A percentile compares a stretch with the other conserved stretches of the same genome.
phyloP scores from a whole-genome alignment of 2,329 filamentous ascomycete genomes.

The Pseudocercospora fuligena region DNA sequence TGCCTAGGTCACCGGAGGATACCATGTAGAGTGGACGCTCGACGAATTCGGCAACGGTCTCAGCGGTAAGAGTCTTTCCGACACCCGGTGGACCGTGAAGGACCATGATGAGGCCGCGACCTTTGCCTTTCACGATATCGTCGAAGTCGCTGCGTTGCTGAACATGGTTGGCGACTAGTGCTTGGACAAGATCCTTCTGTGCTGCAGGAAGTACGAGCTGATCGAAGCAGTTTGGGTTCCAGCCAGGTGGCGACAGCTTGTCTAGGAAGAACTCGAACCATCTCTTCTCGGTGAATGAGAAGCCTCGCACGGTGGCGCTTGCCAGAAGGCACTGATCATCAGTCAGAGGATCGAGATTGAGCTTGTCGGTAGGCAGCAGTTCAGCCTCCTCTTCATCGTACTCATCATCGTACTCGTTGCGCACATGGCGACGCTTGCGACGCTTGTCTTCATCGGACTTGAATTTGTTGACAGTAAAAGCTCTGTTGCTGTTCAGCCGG shows the following conservation, averaged over 20 bases:
- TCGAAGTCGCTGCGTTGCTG: constrained; percentile 36
- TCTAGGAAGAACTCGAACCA: constrained; percentile 45
- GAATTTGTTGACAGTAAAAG: constrained; percentile 33
- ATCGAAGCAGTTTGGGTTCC: constrained; percentile 40
- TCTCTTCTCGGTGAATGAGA: constrained; percentile 41
- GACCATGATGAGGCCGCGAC: constrained; percentile 46
- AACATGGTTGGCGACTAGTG: constrained; percentile 40
- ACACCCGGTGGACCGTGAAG: constrained; percentile 46
- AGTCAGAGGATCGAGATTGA: constrained; percentile 33
- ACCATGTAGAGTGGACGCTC: constrained; percentile 52
- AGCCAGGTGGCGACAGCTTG: constrained; percentile 37
- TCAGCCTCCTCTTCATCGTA: constrained; percentile 32
- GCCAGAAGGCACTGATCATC: constrained; percentile 39
- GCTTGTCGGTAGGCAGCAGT: constrained; percentile 27
- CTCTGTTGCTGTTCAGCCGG: constrained; percentile 34
- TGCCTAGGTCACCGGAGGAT: constrained; percentile 36
- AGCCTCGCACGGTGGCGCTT: constrained; percentile 43
- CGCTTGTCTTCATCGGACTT: constrained; percentile 29
- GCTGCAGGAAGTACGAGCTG: constrained; percentile 38
- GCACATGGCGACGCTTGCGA: constrained; percentile 24
- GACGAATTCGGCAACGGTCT: constrained; percentile 42
- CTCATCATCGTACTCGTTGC: constrained; percentile 34
- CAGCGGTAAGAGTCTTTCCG: constrained; percentile 50
- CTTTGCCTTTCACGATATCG: constrained; percentile 44
- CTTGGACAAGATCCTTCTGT: constrained; percentile 41